phyloP scores from a whole-genome alignment of 2,329 filamentous ascomycete genomes.

The Pseudopithomyces chartarum region DNA sequence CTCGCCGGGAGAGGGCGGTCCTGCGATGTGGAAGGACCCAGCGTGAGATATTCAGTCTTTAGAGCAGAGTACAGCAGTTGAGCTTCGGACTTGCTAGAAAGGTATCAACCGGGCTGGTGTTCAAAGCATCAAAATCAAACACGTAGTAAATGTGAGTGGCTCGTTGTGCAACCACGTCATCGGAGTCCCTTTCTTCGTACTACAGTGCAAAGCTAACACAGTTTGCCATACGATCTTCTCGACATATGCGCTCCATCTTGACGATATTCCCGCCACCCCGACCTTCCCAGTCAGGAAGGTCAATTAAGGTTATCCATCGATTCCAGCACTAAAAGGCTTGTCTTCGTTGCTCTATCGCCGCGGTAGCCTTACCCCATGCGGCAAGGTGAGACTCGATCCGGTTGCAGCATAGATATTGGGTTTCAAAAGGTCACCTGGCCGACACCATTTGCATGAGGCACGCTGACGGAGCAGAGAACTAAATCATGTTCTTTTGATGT shows the following conservation, averaged over 20 bases:
- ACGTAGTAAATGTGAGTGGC: background rate
- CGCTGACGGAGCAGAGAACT: background rate
- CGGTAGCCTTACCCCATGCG: constrained; percentile 3
- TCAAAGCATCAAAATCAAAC: too few relatives aligned
- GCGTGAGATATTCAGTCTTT: too few relatives aligned
- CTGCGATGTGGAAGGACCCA: too few relatives aligned
- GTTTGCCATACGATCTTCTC: background rate
- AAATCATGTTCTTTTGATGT: constrained; percentile 7
- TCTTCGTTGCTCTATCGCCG: constrained; percentile 17
- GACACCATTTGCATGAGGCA: background rate
- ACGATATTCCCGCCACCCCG: background rate
- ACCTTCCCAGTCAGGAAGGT: constrained; percentile 23
- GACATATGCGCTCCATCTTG: background rate
- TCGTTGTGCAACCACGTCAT: background rate
- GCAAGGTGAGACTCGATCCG: background rate
- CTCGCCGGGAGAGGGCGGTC: too few relatives aligned
- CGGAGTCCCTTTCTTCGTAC: background rate
- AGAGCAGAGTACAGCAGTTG: too few relatives aligned
- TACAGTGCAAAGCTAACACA: background rate
- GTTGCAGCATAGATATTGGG: background rate
- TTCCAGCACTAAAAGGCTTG: constrained; percentile 42
- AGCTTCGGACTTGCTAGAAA: too few relatives aligned
- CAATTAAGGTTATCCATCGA: constrained; percentile 34
- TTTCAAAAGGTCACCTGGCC: too few relatives aligned
- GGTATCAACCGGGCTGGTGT: too few relatives aligned